Percentiles rank a stretch among this genome's conserved stretches.
Conservation (phyloP, 1,284 basidiomycete species). For the Trametes sp. region DNA sequence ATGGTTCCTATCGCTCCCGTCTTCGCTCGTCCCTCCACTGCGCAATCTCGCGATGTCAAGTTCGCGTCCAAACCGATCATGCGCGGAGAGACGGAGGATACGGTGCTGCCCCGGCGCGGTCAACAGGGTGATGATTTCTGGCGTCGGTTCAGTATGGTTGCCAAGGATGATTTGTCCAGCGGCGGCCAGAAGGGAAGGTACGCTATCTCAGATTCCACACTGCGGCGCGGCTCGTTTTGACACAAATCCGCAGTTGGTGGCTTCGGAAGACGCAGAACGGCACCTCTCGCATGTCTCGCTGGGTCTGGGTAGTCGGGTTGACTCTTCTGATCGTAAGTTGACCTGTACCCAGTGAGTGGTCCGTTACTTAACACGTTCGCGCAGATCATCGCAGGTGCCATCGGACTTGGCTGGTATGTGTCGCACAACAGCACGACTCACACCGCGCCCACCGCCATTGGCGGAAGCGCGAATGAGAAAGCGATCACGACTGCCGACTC, state of each 20-base stretch:
- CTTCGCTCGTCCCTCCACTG: slow-evolving; percentile 68
- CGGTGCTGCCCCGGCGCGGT: slow-evolving; percentile 67
- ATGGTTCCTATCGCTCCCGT: slow-evolving; percentile 79
- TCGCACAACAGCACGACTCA: slow-evolving; percentile 57
- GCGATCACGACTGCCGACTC: slow-evolving; percentile 19
- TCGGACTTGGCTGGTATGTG: slow-evolving; percentile 66
- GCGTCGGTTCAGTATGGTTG: slow-evolving; percentile 85
- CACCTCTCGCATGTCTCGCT: slow-evolving; percentile 59
- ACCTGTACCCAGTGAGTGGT: not conserved
- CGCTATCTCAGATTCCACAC: slow-evolving; percentile 12
- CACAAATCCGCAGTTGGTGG: slow-evolving; percentile 60
- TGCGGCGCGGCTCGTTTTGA: not conserved
- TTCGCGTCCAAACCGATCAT: slow-evolving; percentile 65
- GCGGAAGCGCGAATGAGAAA: slow-evolving; percentile 67
- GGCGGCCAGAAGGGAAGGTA: slow-evolving; percentile 60
- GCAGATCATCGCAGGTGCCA: slow-evolving; percentile 58
- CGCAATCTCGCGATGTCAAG: slow-evolving; percentile 52
- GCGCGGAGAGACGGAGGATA: slow-evolving; percentile 72
- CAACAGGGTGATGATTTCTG: slow-evolving; percentile 84
- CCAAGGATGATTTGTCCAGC: slow-evolving; percentile 64
- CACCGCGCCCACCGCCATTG: slow-evolving; percentile 65
- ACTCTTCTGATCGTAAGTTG: slow-evolving; percentile 59
- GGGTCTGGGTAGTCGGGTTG: slow-evolving; percentile 74
- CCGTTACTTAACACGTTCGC: not conserved
- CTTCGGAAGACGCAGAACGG: slow-evolving; percentile 66